Evolutionary conservation across 768 basidiomycete genomes (phyloP), one percentile per base, ranked within the genome.

Genomic region (Lactarius trivialis): DNA sequence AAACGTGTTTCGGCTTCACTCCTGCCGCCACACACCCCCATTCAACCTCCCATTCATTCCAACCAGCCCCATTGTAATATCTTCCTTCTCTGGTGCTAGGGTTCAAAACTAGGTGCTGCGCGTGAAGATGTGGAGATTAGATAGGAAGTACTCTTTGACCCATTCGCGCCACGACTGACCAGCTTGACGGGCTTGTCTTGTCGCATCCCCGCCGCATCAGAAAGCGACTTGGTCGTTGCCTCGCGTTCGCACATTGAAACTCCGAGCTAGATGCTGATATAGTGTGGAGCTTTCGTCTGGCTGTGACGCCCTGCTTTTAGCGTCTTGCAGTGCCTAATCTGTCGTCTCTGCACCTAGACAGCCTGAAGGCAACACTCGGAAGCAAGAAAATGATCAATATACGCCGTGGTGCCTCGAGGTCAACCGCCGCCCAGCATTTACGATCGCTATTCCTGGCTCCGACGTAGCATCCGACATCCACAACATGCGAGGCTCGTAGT

Each of bases 361-460:
- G 52, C 58, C 58, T 43, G 58, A 60, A 55, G 53, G 58, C 53
- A 60, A 50, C 5, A 24, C 45, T 48, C 45, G 45, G 57, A 51
- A 33, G 62, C 58, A 50, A 64, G 48, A 64, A 60, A 60, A 37
- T 39, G 57, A 64, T 60, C 63, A 64, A 36, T 64, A 41, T 55
- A 43, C 53, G 54, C 32, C 63, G 3, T 21, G 53, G 28, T 39
- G 63, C 63, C 63, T 64, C 63, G 63, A 64, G 63, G 63, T 60
- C 58, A 43, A 37, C 41, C 54, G 26, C 56, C 19, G 53, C 54
- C 54, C 58, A 28, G 58, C 63, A 60, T 64, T 60, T 64, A 60
- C n/a, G 63, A 64, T 64, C 63, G 63, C 32, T 51, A 60, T 60
- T 64, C 63, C 63, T 59, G 56, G 54, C 58, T 64, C 58, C 63